Evolutionary conservation across 768 basidiomycete species (phyloP).

Genomic region (Tylopilus rubrobrunneus): DNA sequence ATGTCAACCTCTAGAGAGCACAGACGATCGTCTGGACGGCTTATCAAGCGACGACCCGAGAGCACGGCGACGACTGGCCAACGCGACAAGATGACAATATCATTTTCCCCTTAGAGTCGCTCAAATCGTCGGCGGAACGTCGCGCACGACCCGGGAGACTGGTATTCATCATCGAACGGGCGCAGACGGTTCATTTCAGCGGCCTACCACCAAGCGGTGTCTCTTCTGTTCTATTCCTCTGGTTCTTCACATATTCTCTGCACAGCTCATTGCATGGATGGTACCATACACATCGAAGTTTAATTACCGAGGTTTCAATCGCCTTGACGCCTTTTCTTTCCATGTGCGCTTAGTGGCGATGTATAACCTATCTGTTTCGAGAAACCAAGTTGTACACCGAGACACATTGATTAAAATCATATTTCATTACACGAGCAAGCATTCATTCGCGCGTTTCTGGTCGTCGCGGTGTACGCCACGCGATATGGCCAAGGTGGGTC

Average conservation of each 20-base stretch:
- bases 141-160: background rate
- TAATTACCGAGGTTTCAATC: background rate
- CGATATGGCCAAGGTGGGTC: background rate
- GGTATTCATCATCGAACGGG: background rate
- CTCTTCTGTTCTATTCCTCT: background rate
- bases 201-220: background rate
- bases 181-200: background rate
- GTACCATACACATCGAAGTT: background rate
- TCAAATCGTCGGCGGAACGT: background rate
- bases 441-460: background rate
- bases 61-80: background rate
- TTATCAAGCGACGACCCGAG: conserved; percentile 9
- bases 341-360: background rate
- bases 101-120: background rate
- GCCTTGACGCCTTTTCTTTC: background rate
- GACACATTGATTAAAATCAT: background rate
- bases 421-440: background rate
- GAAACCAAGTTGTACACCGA: background rate
- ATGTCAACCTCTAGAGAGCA: conserved; percentile 1
- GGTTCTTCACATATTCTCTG: background rate
- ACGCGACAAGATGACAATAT: background rate
- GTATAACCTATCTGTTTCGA: background rate
- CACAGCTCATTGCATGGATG: background rate
- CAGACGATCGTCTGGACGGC: background rate
- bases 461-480: background rate